Evolutionary conservation across 1,284 basidiomycete genomes (phyloP).

Genomic region (Ceratorhiza oryzae-sativae): DNA sequence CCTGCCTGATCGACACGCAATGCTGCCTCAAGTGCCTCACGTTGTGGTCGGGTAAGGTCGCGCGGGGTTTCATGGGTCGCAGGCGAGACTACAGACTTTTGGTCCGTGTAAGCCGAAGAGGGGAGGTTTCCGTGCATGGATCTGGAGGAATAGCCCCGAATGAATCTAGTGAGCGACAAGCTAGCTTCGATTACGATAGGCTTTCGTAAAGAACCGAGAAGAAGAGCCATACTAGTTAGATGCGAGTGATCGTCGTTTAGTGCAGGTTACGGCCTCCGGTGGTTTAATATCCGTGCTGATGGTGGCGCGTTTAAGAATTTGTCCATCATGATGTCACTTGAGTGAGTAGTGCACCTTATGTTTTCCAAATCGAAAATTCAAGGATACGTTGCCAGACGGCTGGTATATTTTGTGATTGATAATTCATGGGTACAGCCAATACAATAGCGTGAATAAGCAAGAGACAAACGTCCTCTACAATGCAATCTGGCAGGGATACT

Average conservation of each 20-base stretch:
- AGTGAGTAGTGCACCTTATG: not conserved
- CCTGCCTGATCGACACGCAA: conserved; percentile 92
- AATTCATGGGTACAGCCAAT: conserved; percentile 8
- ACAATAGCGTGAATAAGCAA: not conserved
- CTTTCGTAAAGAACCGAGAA: not conserved
- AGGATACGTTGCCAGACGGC: not conserved
- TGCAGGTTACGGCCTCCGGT: not conserved
- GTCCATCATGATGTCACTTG: not conserved
- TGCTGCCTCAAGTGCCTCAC: conserved; percentile 63
- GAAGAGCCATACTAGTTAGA: conserved; percentile 1
- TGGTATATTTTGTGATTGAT: not conserved
- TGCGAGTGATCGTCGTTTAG: not conserved
- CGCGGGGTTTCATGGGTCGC: conserved; percentile 26
- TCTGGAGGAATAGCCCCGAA: not conserved
- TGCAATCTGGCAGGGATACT: no score
- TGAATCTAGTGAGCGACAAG: not conserved
- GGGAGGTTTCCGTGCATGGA: not conserved
- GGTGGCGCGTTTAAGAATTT: not conserved
- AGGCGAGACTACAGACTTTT: not conserved
- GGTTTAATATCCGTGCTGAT: not conserved
- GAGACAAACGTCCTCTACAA: not conserved
- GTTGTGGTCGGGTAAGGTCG: conserved; percentile 50
- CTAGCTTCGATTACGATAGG: not conserved
- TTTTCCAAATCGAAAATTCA: not conserved
- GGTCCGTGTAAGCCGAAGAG: conserved; percentile 15